Percentiles rank a stretch among this genome's conserved stretches.
These are phyloP conservation scores for Xylariaceae sp. DNA, from an alignment of 2,329 filamentous ascomycete species.

Conservation along the genomic window DNA sequence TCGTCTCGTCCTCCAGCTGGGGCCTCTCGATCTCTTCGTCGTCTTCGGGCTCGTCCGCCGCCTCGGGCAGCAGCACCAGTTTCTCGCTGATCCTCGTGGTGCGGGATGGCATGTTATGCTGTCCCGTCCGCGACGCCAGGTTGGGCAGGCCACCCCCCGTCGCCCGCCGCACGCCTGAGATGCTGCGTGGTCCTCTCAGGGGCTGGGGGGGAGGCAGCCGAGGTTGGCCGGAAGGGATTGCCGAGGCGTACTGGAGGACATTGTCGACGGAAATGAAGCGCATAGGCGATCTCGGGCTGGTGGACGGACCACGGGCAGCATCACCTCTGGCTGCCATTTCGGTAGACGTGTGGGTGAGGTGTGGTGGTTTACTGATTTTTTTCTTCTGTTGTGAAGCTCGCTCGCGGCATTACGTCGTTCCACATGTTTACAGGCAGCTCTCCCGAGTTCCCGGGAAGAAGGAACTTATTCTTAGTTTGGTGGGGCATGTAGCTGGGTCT, in stretches of 20 bases:
- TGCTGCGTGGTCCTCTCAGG: constrained; percentile 39
- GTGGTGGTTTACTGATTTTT: no score
- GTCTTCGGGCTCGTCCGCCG: constrained; percentile 51
- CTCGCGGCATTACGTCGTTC: no score
- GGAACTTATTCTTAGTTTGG: no score
- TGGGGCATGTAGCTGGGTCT: no score
- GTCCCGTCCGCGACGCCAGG: constrained; percentile 37
- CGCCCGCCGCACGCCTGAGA: constrained; percentile 35
- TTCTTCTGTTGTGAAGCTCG: no score
- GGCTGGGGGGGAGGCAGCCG: constrained; percentile 61
- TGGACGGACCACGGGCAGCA: constrained; percentile 8
- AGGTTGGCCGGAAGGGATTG: constrained; percentile 90
- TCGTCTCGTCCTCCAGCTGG: constrained; percentile 41
- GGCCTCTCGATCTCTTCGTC: constrained; percentile 45
- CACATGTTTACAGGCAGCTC: no score
- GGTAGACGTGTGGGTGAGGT: no score
- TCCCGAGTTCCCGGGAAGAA: no score
- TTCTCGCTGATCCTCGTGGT: constrained; percentile 96
- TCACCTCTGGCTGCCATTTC: constrained; percentile 9
- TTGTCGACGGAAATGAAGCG: constrained; percentile 88
- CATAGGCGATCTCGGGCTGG: constrained; percentile 40
- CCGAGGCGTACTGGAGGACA: constrained; percentile 85
- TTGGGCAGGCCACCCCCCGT: constrained; percentile 38
- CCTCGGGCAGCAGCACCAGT: constrained; percentile 87
- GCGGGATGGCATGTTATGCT: constrained; percentile 64